Evolutionary conservation across 129 eudicot species (phyloP), one percentile per base, ranked within the genome.

Genomic region (Glebionis coronaria): DNA sequence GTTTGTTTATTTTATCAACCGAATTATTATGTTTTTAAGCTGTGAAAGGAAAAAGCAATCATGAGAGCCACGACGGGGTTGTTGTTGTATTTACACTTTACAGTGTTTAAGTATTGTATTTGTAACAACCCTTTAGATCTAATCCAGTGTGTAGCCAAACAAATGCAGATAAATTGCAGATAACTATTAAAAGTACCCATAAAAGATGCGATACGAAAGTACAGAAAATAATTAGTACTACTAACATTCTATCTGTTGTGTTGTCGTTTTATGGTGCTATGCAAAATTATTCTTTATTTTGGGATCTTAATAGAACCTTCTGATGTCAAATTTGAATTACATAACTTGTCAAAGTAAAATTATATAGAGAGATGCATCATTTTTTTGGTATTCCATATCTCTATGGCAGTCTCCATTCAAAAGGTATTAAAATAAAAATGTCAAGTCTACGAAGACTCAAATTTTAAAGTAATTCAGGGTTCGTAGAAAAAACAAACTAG

Each of bases 11-110:
- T 55, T 56, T 73, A 28, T 65, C 60, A 15, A 28, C 42, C 44
- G 78, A 65, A 65, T 65, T 64, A 64, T 54, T 54, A 63, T 70
- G 57, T 63, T 63, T 54, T 52, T 72, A 73, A 62, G 71, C 44
- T 73, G 15, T 15, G 44, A 63, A 29, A 45, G 20, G 4, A 16
- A 20, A 63, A 72, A 62, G 63, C 38, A 51, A 46, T 20, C 14
- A 35, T 27, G 19, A 50, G 23, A 2, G 31, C 15, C 29, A 51
- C 16, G 71, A 50, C 4, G n/a, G 13, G 3, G 11, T 8, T 25
- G 49, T 64, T 47, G 10, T 12, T 47, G 5, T 47, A 20, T n/a
- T n/a, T n/a, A n/a, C n/a, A n/a, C n/a, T 53, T 53, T 16, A 53
- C 9, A 7, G 21, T 16, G 16, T 4, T 16, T 9, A 13, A 18